These are phyloP conservation scores for Tetracladium setigerum DNA, from an alignment of 495 filamentous ascomycete genomes.

Conservation along the genomic window DNA sequence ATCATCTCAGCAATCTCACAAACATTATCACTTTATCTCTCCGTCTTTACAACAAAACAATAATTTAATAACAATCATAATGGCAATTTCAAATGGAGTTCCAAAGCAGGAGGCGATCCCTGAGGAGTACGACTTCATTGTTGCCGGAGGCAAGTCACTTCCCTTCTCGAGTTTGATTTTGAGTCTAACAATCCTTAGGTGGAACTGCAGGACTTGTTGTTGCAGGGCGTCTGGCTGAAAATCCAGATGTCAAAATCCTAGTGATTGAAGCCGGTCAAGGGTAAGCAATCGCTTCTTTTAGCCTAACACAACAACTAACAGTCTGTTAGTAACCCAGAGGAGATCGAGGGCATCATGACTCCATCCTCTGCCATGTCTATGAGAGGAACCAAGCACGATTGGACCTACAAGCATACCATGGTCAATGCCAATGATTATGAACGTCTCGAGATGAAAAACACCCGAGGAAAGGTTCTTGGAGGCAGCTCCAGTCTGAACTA, in stretches of 20 bases:
- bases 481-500: slow-evolving; percentile 46
- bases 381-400: slow-evolving; percentile 45
- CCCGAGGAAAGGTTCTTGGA: slow-evolving; percentile 46
- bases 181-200: slow-evolving; percentile 33
- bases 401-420: slow-evolving; percentile 57
- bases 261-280: slow-evolving; percentile 48
- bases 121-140: slow-evolving; percentile 36
- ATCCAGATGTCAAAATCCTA: slow-evolving; percentile 31
- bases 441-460: slow-evolving; percentile 55
- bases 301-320: slow-evolving; percentile 49
- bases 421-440: slow-evolving; percentile 53
- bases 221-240: slow-evolving; percentile 45
- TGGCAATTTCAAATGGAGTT: slow-evolving; percentile 1
- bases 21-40: neutral
- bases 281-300: slow-evolving; percentile 49
- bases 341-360: slow-evolving; percentile 36
- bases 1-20: too few relatives aligned
- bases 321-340: slow-evolving; percentile 26
- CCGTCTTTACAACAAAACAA: neutral
- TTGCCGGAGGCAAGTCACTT: slow-evolving; percentile 27
- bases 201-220: slow-evolving; percentile 83
- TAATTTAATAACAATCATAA: slow-evolving; percentile 1
- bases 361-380: slow-evolving; percentile 36
- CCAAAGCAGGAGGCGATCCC: too few relatives aligned
- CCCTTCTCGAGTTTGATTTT: neutral